Percentiles rank a stretch among this genome's conserved stretches.
These are phyloP conservation scores for Pinus albicaulis DNA, from an alignment of 75 land plant genomes.

Conservation along the genomic window DNA sequence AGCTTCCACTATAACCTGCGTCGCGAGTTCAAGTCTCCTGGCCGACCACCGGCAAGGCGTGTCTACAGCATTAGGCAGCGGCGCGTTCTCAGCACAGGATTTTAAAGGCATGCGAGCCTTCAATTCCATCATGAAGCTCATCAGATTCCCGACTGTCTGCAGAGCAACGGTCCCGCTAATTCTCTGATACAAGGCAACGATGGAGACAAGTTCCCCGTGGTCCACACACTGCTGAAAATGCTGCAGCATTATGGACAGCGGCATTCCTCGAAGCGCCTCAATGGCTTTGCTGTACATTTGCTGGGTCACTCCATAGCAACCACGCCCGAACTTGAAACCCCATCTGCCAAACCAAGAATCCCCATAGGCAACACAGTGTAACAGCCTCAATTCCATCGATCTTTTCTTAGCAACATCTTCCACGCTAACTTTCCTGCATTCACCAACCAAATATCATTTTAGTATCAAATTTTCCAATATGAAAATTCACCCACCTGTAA, in stretches of 20 bases:
- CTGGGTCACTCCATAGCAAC: constrained; percentile 68
- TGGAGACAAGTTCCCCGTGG: constrained; percentile 27
- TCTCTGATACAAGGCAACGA: constrained; percentile 44
- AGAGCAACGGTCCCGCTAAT: constrained; percentile 33
- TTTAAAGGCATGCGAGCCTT: constrained; percentile 39
- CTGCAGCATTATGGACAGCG: constrained; percentile 34
- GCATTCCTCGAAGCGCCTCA: constrained; percentile 45
- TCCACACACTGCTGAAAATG: constrained; percentile 19
- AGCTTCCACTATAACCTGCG: constrained; percentile 75
- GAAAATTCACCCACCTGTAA: background rate
- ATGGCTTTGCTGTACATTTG: constrained; percentile 53
- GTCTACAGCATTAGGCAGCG: background rate
- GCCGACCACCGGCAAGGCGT: constrained; percentile 74
- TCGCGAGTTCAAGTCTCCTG: constrained; percentile 62
- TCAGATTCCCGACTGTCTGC: constrained; percentile 64
- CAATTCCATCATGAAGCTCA: constrained; percentile 71
- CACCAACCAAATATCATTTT: constrained; percentile 3
- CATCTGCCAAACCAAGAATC: constrained; percentile 89
- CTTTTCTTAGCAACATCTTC: constrained; percentile 66
- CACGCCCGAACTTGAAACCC: constrained; percentile 75
- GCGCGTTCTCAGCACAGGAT: constrained; percentile 1
- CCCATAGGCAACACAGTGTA: constrained; percentile 71
- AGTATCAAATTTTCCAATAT: background rate
- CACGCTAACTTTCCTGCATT: constrained; percentile 72
- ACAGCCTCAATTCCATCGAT: constrained; percentile 62